Conservation (phyloP, 2,329 filamentous ascomycete genomes). For the Colletotrichum shisoi region DNA sequence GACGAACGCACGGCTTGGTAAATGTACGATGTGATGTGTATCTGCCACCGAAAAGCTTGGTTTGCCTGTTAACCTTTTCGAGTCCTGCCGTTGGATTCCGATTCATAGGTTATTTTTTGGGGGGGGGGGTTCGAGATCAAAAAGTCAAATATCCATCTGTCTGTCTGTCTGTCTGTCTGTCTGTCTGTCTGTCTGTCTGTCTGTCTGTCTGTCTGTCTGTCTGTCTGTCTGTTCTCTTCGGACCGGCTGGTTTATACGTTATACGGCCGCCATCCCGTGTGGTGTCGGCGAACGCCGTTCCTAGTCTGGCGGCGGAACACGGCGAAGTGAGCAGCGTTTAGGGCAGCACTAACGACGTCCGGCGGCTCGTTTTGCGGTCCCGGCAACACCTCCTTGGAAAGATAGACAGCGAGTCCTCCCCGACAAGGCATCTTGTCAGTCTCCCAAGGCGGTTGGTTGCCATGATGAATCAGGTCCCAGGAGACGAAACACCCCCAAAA, state of each 20-base stretch:
- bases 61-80: constrained; percentile 12
- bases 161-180: no score
- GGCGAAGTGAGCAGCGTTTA: constrained; percentile 23
- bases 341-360: constrained; percentile 7
- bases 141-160: no score
- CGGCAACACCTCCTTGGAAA: not conserved
- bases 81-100: constrained; percentile 1
- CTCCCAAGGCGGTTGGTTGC: not conserved
- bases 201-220: no score
- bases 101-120: not conserved
- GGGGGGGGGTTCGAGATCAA: not conserved
- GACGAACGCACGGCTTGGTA: constrained; percentile 32
- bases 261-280: constrained; percentile 10
- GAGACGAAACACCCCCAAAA: constrained; percentile 24
- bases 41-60: constrained; percentile 20
- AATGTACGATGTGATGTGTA: not conserved
- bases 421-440: not conserved
- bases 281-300: constrained; percentile 31
- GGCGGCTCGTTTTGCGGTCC: not conserved
- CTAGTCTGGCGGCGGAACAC: constrained; percentile 20
- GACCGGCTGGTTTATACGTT: constrained; percentile 28
- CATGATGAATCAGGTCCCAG: constrained; percentile 6
- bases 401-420: not conserved
- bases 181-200: no score
- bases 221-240: not conserved